phyloP scores from a whole-genome alignment of 1,284 basidiomycete genomes.

The Cryptococcus neoformans region DNA sequence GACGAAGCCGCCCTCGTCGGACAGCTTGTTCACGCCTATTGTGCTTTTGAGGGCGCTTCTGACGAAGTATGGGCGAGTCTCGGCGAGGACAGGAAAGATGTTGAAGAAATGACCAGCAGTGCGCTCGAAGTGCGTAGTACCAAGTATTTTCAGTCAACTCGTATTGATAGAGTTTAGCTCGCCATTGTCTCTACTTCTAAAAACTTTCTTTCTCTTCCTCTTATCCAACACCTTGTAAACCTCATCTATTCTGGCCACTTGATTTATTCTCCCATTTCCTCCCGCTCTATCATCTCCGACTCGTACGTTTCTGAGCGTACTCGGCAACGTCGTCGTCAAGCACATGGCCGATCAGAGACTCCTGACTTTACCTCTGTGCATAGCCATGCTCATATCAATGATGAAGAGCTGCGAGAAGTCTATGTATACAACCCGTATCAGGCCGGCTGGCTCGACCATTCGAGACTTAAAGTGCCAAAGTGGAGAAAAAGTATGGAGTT shows the following conservation, averaged over 20 bases:
- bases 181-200: constrained; percentile 79
- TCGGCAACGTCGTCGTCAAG: constrained; percentile 14
- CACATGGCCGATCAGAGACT: neutral
- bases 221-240: constrained; percentile 76
- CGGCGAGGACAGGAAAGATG: constrained; percentile 55
- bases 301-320: constrained; percentile 66
- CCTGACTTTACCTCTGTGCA: constrained; percentile 1
- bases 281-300: constrained; percentile 72
- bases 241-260: constrained; percentile 68
- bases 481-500: constrained; percentile 78
- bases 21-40: constrained; percentile 73
- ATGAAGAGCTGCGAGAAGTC: constrained; percentile 35
- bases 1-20: constrained; percentile 66
- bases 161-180: constrained; percentile 56
- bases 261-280: constrained; percentile 55
- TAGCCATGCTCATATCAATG: neutral
- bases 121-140: constrained; percentile 65
- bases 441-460: constrained; percentile 75
- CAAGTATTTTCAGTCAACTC: neutral
- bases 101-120: constrained; percentile 61
- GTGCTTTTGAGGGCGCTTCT: constrained; percentile 74
- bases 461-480: constrained; percentile 71
- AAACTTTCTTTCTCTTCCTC: constrained; percentile 68
- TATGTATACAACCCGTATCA: constrained; percentile 68
- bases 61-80: constrained; percentile 63